Evolutionary conservation across 345 rosid species (phyloP), one percentile per base, ranked within the genome.

Genomic region (Eucalyptus marginata): DNA sequence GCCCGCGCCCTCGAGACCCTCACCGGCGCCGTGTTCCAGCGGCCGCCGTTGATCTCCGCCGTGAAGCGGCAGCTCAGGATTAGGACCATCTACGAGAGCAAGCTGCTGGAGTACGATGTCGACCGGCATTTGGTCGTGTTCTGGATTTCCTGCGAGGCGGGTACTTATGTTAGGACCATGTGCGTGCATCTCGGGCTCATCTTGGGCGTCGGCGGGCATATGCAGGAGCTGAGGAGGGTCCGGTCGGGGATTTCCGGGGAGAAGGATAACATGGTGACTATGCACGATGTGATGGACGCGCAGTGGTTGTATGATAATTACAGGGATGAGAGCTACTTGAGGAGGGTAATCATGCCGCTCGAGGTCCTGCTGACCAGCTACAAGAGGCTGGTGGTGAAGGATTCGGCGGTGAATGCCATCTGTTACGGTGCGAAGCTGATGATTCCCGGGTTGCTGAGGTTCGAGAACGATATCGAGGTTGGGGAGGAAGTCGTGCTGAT

Each of bases 231-330:
- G 88, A 94, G 99, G 90, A 95, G 99, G 87, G 99, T 96, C 62
- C 91, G 99, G 92, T 97, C 99, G 51, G 99, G 99, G 58, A 97
- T 97, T 87, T 89, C 89, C 54, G 99, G 99, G 3, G 99, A 97
- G 94, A 96, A 90, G 86, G 97, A 97, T 95, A 97, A 97, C 88
- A 97, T 97, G 99, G 99, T 97, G 87, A 95, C 98, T 0, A 96
- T 97, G 99, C 99, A 97, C 80, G 99, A 96, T 95, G 95, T 96
- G 43, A 94, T 97, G 98, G 99, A 97, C 93, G 99, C 97, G n/a
- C 99, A 96, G 87, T 97, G 96, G 96, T 87, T 94, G 86, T 94
- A 94, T 90, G 96, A 96, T 86, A 94, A 94, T 47, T 89, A 91
- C 43, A 91, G 92, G 44, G 98, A 96, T 86, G 99, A 97, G 93